phyloP scores from a whole-genome alignment of 2,329 filamentous ascomycete genomes.

The Calonectria hongkongensis region DNA sequence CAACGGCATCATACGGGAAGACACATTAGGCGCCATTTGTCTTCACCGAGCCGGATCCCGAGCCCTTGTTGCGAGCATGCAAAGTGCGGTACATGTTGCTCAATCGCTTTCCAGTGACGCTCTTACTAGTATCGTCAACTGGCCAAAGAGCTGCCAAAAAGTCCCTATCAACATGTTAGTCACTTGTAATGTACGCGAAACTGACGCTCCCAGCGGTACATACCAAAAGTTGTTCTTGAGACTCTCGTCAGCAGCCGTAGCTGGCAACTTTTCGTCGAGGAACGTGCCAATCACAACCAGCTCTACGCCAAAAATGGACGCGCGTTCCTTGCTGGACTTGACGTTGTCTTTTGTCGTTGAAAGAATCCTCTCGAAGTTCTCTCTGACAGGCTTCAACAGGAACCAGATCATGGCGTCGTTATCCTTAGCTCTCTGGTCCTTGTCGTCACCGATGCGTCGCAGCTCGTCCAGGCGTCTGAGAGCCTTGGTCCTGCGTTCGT shows the following conservation, averaged over 20 bases:
- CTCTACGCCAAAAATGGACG: slow-evolving; percentile 77
- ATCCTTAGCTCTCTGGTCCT: slow-evolving; percentile 67
- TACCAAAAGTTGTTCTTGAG: slow-evolving; percentile 72
- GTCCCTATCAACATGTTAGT: slow-evolving; percentile 60
- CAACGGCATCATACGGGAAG: slow-evolving; percentile 15
- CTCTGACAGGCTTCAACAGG: slow-evolving; percentile 74
- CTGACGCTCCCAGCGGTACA: slow-evolving; percentile 45
- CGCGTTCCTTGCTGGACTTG: slow-evolving; percentile 77
- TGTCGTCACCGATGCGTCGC: slow-evolving; percentile 68
- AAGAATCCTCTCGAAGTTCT: slow-evolving; percentile 76
- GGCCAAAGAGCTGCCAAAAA: slow-evolving; percentile 68
- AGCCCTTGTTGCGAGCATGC: slow-evolving; percentile 57
- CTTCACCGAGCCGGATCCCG: slow-evolving; percentile 54
- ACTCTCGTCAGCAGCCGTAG: slow-evolving; percentile 63
- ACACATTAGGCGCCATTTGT: slow-evolving; percentile 58
- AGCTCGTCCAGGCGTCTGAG: slow-evolving; percentile 65
- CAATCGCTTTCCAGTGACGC: slow-evolving; percentile 65
- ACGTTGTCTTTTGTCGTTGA: slow-evolving; percentile 78
- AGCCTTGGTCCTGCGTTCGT: slow-evolving; percentile 65
- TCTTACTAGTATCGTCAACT: slow-evolving; percentile 66
- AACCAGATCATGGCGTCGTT: slow-evolving; percentile 69
- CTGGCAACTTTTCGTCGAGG: slow-evolving; percentile 69
- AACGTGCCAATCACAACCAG: slow-evolving; percentile 78
- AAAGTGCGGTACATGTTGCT: slow-evolving; percentile 67
- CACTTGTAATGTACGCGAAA: background rate